phyloP scores from a whole-genome alignment of 177 flowering plant species.

The Vitis hybrid region DNA sequence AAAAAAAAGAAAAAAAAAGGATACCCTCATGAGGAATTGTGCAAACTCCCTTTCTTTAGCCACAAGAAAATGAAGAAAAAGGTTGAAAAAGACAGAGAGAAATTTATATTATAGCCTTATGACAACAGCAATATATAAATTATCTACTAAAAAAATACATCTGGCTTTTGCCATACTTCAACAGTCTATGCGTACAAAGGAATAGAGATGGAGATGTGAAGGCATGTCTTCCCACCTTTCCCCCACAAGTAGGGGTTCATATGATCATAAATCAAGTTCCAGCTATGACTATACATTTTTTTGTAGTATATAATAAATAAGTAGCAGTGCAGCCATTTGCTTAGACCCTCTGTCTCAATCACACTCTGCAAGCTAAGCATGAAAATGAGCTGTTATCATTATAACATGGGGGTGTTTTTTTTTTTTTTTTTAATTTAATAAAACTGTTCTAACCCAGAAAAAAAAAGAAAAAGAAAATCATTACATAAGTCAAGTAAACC shows the following conservation, averaged over 20 bases:
- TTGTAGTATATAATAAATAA: too few species aligned
- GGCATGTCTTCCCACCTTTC: constrained; percentile 12
- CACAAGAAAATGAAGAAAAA: constrained; percentile 24
- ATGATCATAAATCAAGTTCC: too few species aligned
- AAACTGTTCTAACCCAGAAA: neutral
- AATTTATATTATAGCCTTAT: too few species aligned
- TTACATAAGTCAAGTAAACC: too few species aligned
- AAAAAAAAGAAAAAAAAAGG: neutral
- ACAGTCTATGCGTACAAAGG: too few species aligned
- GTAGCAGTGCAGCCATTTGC: too few species aligned
- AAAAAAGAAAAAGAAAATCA: neutral
- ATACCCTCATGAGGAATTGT: constrained; percentile 13
- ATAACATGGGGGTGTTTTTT: neutral
- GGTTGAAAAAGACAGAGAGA: neutral
- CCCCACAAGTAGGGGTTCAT: neutral
- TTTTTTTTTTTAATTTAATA: neutral
- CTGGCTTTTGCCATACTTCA: too few species aligned
- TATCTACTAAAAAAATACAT: too few species aligned
- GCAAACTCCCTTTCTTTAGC: constrained; percentile 31
- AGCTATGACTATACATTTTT: too few species aligned
- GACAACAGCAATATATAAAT: too few species aligned
- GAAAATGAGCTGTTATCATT: constrained; percentile 7
- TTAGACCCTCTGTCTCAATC: too few species aligned
- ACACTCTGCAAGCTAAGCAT: neutral
- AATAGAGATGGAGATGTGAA: constrained; percentile 1